Base-by-base conservation (phyloP, 192 early-diverging fungal species). In the Coemansia sp. region DNA sequence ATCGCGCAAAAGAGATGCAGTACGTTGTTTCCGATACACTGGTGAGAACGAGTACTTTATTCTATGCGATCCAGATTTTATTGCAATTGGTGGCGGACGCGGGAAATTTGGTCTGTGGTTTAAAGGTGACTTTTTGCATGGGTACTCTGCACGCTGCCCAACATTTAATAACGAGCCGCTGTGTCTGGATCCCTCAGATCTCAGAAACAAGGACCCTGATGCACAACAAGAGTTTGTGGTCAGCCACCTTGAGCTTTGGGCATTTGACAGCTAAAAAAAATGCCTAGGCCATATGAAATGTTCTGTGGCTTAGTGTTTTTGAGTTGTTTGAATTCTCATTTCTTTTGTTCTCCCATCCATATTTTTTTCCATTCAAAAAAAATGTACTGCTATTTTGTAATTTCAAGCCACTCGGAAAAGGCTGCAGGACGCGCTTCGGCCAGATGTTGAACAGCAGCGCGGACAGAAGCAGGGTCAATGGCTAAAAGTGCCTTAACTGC, bases 21-120 rank as follows among this genome's bases (percentile, higher is more conserved):
- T 88, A 19, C 82, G 85, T 59, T 78, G 81, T 36, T 94, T 87
- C 76, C 83, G 83, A 33, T 92, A 89, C 79, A 85, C 89, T 11
- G 91, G 90, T 56, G 85, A 83, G 31, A 94, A 94, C 61, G 90
- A 94, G 56, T 94, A 92, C 65, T 87, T 92, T 78, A 84, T 94
- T 20, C 69, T 90, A 29, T 87, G 86, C 23, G 90, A 92, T 59
- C 81, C 84, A 2, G 86, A 87, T 27, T 92, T 89, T 72, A 82
- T 94, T 11, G 91, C 90, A 19, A 76, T 94, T 58, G 92, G 92
- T 27, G 90, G 92, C 56, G 92, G 89, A 10, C 83, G 90, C 31
- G 92, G 92, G 30, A 86, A 85, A 62, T 87, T 89, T 76, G 92
- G 92, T 0, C 75, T 93, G 20, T 93, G 87, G 88, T 70, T 93